Base-by-base conservation (phyloP, 2,329 filamentous ascomycete genomes). In the Aschersonia sp. region DNA sequence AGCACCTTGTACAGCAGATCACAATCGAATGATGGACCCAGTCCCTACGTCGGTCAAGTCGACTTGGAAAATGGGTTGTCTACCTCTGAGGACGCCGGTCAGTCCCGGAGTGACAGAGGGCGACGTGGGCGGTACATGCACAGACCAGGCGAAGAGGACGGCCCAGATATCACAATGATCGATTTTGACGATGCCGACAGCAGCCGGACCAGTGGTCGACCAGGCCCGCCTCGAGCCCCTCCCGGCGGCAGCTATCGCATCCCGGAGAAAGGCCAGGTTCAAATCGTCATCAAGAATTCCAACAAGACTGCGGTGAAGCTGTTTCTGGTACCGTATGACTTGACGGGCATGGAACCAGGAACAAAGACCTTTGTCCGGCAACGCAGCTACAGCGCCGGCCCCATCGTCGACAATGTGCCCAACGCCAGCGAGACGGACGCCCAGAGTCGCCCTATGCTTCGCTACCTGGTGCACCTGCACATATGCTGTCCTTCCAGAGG, bases 271-370 rank as follows among this genome's bases (percentile, higher is more conserved):
- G 92, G 92, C 0, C 92, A 97, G 63, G 71, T 98, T 11, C 92
- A 98, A 58, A 94, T 98, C 53, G 83, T 98, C 52, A 87, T 98
- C 62, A 97, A 97, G 63, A 98, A 97, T 57, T 90, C 89, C 12
- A 95, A 97, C 68, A 97, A 97, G 61, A 97, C 92, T 4, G 92
- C 92, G 1, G 90, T 97, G 47, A 97, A 98, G 63, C 71, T 98
- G 0, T 97, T 97, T 56, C 73, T 97, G 30, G 79, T 98, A 3
- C 92, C 90, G 0, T 98, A 97, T 56, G 88, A 97, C 60, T 71
- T 98, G 1, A 75, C 79, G 1, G 90, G 87, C 46, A 98, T 98
- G 90, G 84, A 92, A 52, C 78, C 87, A 0, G 88, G 88, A 0
- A 94, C 87, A 12, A 97, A 97, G 64, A 98, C 92, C 0, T 97